phyloP scores from a whole-genome alignment of 2,329 filamentous ascomycete species.

The Neonectria neomacrospora region DNA sequence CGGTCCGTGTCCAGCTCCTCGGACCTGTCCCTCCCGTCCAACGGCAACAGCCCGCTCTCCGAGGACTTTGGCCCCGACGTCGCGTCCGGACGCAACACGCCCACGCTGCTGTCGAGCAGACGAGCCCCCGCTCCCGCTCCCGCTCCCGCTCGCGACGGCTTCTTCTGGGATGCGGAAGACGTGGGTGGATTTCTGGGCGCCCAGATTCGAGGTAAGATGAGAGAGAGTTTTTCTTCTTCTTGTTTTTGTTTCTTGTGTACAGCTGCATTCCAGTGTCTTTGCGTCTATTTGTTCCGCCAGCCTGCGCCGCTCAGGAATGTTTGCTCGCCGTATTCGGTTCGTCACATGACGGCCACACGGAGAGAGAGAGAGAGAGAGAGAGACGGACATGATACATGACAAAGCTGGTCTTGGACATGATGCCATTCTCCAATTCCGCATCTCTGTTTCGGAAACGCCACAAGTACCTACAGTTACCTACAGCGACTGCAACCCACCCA shows the following conservation, averaged over 20 bases:
- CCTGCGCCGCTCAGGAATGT: background rate
- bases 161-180: constrained; percentile 31
- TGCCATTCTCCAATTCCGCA: background rate
- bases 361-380: no score
- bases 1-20: constrained; percentile 61
- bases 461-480: no score
- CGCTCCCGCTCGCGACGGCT: constrained; percentile 34
- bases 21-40: constrained; percentile 52
- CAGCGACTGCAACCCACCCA: no score
- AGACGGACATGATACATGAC: no score
- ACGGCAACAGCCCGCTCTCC: constrained; percentile 43
- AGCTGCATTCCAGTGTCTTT: background rate
- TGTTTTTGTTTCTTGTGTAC: background rate
- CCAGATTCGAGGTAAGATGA: background rate
- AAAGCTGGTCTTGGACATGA: background rate
- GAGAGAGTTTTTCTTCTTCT: background rate
- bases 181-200: constrained; percentile 30
- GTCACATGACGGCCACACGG: background rate
- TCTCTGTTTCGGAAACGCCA: background rate
- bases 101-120: constrained; percentile 33
- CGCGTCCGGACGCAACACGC: constrained; percentile 46
- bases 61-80: constrained; percentile 47
- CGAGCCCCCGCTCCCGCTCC: constrained; percentile 18
- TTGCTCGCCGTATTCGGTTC: background rate
- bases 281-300: background rate